Evolutionary conservation across 306 rosid species (phyloP).

Genomic region (Spatholobus suberectus): DNA sequence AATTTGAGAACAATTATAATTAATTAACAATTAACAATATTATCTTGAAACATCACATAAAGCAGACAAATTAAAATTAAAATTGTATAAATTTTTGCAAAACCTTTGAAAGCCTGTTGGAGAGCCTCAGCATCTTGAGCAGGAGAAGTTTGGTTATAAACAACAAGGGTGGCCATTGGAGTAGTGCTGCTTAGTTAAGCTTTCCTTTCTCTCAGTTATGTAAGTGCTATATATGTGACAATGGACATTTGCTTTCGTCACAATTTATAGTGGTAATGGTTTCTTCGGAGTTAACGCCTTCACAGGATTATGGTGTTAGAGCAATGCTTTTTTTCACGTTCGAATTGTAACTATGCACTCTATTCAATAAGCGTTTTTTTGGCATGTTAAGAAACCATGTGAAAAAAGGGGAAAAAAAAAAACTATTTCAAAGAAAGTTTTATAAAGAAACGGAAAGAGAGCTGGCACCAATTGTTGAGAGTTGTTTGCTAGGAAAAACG

Average conservation of each 20-base stretch:
- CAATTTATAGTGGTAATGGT: conserved; percentile 32
- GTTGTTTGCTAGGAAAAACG: neutral
- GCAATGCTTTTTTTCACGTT: conserved; percentile 33
- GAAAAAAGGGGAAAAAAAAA: neutral
- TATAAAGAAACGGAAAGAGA: conserved; percentile 3
- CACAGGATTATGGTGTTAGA: conserved; percentile 32
- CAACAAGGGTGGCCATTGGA: conserved; percentile 62
- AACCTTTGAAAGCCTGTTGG: conserved; percentile 66
- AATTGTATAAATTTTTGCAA: neutral
- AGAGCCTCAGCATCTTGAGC: conserved; percentile 76
- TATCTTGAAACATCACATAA: neutral
- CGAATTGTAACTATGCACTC: neutral
- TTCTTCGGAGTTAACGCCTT: conserved; percentile 49
- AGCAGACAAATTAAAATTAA: neutral
- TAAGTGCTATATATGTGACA: neutral
- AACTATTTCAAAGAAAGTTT: neutral
- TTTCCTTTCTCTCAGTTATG: neutral
- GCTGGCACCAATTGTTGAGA: neutral
- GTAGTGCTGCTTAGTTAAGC: neutral
- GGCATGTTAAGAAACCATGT: neutral
- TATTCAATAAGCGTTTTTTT: conserved; percentile 1
- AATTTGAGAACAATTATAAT: neutral
- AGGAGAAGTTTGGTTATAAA: conserved; percentile 47
- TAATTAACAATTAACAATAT: neutral
- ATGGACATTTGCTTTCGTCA: neutral